phyloP scores from a whole-genome alignment of 2,329 filamentous ascomycete genomes.

The Monosporascus ibericus region DNA sequence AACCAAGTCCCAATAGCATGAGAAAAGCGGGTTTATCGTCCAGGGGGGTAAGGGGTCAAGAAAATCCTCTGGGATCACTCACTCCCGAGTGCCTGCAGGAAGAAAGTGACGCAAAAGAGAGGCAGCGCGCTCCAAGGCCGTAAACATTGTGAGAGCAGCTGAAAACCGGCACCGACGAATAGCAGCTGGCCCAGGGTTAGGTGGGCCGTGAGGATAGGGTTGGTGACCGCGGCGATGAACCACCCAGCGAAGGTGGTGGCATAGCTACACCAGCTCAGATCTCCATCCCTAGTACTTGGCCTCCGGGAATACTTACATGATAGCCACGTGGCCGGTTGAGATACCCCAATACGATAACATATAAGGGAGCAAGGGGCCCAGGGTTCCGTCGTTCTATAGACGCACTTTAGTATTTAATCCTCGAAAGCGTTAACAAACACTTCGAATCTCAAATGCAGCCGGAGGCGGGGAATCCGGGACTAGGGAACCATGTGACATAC shows the following conservation, averaged over 20 bases:
- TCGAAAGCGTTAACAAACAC: too few species aligned
- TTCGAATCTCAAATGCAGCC: too few species aligned
- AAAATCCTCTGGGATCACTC: not conserved
- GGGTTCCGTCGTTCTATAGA: slow-evolving; percentile 50
- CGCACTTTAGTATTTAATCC: not conserved
- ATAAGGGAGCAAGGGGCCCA: slow-evolving; percentile 58
- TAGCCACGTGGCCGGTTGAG: slow-evolving; percentile 23
- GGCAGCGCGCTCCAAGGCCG: slow-evolving; percentile 52
- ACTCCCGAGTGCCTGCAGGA: slow-evolving; percentile 48
- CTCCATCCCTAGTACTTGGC: too few species aligned
- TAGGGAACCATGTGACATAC: not conserved
- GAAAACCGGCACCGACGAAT: slow-evolving; percentile 46
- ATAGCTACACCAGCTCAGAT: slow-evolving; percentile 31
- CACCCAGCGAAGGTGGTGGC: slow-evolving; percentile 54
- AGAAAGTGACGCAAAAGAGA: slow-evolving; percentile 52
- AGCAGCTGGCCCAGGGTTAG: slow-evolving; percentile 53
- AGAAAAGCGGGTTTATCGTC: too few species aligned
- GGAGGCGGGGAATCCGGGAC: too few species aligned
- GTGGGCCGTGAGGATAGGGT: slow-evolving; percentile 45
- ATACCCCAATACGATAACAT: slow-evolving; percentile 49
- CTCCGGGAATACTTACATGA: slow-evolving; percentile 16
- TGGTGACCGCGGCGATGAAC: slow-evolving; percentile 51
- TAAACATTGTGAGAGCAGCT: slow-evolving; percentile 47
- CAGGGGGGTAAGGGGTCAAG: too few species aligned
- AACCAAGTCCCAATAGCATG: too few species aligned